Base-by-base conservation (phyloP, 306 rosid species). In the Fragaria vesca region DNA sequence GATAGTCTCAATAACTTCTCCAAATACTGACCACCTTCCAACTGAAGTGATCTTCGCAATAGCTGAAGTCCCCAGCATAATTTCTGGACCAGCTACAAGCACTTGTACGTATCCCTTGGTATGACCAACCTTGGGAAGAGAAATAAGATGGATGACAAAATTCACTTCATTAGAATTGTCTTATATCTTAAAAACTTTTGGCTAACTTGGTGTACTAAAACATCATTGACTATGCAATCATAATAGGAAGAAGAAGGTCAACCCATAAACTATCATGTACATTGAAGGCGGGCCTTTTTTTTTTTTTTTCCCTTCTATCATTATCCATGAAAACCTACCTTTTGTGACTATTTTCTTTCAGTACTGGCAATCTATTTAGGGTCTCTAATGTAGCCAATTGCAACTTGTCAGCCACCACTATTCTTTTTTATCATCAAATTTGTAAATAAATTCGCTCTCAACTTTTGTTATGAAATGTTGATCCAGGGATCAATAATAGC, bases 21-120 rank as follows among this genome's bases (percentile, higher is more conserved):
- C 99, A 45, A 95, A 93, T 78, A 93, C 97, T 4, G 99, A 95
- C 99, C 99, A 93, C 82, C 99, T 95, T 85, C 97, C 97, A 7
- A 87, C 87, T 6, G 94, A 84, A 76, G 96, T 91, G 84, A 95
- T 87, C 87, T 85, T 91, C 80, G 81, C 94, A 79, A 85, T 80
- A 71, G 96, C 96, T 83, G 96, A 91, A 79, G 93, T 86, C 80
- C 99, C 99, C 71, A 95, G 88, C 91, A 93, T 85, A 52, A 74
- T n/a, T 57, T 89, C 94, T 26, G 90, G 89, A 72, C 83, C 97
- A 80, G 78, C 73, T 76, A 93, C 90, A 24, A 95, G 97, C 75
- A 93, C 99, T 84, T 95, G 99, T 68, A 95, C 81, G 58, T 92
- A 95, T 75, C 97, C 97, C 89, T 93, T 95, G 79, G 97, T 92